Conservation (phyloP, 768 basidiomycete genomes). For the Pleurotus cornucopiae region DNA sequence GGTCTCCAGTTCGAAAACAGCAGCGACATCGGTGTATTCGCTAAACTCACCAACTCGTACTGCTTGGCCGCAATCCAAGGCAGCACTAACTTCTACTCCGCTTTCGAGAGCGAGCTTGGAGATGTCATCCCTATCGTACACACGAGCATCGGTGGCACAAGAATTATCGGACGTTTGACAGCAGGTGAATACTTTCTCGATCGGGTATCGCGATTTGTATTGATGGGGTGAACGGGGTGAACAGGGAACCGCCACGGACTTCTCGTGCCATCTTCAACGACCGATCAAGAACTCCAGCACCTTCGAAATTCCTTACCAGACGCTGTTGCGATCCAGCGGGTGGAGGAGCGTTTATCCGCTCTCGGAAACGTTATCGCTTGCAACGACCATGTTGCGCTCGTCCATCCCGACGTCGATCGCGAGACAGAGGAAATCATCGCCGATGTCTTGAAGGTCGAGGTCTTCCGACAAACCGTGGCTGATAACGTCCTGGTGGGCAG, state of each 20-base stretch:
- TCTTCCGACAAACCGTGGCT: constrained; percentile 96
- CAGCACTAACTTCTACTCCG: constrained; percentile 96
- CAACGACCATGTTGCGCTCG: constrained; percentile 98
- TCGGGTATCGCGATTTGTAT: neutral
- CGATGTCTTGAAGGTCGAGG: constrained; percentile 97
- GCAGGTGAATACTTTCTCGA: constrained; percentile 55
- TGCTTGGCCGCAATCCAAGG: constrained; percentile 92
- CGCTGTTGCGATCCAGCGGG: constrained; percentile 87
- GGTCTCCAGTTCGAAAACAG: constrained; percentile 93
- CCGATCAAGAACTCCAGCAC: constrained; percentile 98
- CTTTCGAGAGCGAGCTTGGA: constrained; percentile 90
- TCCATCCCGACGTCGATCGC: constrained; percentile 96
- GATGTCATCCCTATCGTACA: constrained; percentile 96
- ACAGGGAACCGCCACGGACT: constrained; percentile 94
- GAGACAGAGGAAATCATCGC: constrained; percentile 99
- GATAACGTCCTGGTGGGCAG: constrained; percentile 96
- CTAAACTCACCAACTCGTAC: constrained; percentile 97
- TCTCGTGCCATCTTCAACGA: constrained; percentile 91
- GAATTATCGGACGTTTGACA: constrained; percentile 89
- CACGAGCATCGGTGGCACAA: constrained; percentile 90
- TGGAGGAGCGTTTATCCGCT: constrained; percentile 95
- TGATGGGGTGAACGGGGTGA: neutral
- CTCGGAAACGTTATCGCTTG: constrained; percentile 98
- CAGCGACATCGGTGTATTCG: constrained; percentile 94
- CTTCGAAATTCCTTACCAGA: constrained; percentile 94